Percentiles rank a stretch among this genome's conserved stretches.
Conservation (phyloP, 108 stramenopile species). For the Conticribra weissflogii region DNA sequence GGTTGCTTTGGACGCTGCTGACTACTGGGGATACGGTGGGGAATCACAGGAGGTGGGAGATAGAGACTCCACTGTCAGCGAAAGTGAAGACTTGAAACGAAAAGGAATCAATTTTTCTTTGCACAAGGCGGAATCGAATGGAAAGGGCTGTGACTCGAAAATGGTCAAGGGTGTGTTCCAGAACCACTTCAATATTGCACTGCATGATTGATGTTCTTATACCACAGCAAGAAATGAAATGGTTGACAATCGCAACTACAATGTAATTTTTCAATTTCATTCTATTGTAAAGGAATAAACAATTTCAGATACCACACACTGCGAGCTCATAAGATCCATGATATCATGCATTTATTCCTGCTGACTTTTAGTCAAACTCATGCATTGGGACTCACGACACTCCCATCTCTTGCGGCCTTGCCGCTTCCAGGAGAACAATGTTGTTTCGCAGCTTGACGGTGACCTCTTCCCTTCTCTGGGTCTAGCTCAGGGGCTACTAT, state of each 20-base stretch:
- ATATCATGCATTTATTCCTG: too few relatives aligned
- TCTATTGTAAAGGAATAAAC: too few relatives aligned
- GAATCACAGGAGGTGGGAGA: conserved; percentile 3
- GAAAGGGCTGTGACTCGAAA: conserved; percentile 10
- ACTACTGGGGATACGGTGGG: conserved; percentile 87
- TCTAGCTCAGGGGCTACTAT: conserved; percentile 40
- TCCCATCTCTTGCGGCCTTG: background rate
- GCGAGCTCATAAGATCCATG: too few relatives aligned
- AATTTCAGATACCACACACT: too few relatives aligned
- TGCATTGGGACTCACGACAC: too few relatives aligned
- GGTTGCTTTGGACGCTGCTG: conserved; percentile 96
- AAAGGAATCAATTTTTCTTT: conserved; percentile 31
- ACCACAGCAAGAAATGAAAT: background rate
- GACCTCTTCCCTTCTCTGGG: conserved; percentile 25
- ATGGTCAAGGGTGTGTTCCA: conserved; percentile 26
- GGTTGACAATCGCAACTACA: too few relatives aligned
- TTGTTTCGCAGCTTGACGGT: conserved; percentile 7
- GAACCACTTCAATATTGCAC: conserved; percentile 47
- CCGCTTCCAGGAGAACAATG: background rate
- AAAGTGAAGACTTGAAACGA: too few relatives aligned
- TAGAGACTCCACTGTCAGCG: background rate
- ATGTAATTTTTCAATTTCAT: too few relatives aligned
- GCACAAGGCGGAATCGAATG: conserved; percentile 43
- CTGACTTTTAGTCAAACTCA: too few relatives aligned
- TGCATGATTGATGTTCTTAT: background rate